These are phyloP conservation scores for Fraxinus ornus DNA, from an alignment of 305 asterid species.

Conservation along the genomic window DNA sequence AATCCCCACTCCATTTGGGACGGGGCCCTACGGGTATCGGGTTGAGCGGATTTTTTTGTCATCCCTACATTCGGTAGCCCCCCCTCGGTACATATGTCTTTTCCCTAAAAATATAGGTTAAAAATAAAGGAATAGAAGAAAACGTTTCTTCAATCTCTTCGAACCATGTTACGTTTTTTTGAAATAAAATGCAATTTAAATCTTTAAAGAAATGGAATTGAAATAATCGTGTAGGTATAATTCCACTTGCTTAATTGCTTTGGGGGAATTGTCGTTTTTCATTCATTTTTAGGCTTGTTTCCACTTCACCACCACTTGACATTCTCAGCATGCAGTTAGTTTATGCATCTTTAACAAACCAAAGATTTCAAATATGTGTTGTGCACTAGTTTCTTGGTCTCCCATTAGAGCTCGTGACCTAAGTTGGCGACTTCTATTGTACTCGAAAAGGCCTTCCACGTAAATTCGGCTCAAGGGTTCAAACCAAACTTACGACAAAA, in stretches of 20 bases:
- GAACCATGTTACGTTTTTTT: background rate
- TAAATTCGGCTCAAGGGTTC: background rate
- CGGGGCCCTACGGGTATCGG: too few species aligned
- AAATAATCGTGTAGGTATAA: background rate
- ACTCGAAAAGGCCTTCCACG: background rate
- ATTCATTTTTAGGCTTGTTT: background rate
- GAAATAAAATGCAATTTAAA: background rate
- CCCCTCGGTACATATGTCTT: too few species aligned
- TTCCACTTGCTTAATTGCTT: background rate
- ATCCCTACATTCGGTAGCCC: too few species aligned
- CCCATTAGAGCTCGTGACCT: background rate
- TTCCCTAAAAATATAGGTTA: background rate
- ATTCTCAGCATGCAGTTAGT: background rate
- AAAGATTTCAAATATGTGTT: background rate
- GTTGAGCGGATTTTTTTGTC: too few species aligned
- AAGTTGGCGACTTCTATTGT: background rate
- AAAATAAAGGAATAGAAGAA: background rate
- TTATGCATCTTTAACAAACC: background rate
- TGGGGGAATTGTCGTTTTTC: background rate
- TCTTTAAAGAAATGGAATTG: background rate
- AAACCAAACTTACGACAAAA: background rate
- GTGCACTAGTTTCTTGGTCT: background rate
- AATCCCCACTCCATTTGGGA: too few species aligned
- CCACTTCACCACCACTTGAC: background rate
- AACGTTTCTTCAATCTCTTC: background rate